Evolutionary conservation across 2,329 filamentous ascomycete genomes (phyloP).

Genomic region (Aspergillus cejpii): DNA sequence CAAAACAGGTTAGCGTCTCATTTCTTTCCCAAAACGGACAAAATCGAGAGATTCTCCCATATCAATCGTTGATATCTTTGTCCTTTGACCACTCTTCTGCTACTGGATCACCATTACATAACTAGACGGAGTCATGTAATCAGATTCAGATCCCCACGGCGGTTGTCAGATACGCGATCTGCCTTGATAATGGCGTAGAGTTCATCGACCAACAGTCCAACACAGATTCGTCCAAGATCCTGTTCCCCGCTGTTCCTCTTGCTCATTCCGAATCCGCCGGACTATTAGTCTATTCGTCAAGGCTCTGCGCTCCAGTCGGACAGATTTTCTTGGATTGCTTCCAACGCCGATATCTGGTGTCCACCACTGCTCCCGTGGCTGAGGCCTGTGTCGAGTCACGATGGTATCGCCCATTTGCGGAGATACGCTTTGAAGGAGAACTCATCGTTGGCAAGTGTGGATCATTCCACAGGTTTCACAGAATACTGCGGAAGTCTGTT

Average conservation of each 20-base stretch:
- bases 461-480: conserved; percentile 57
- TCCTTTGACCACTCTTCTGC: too few species aligned
- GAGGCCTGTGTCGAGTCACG: conserved; percentile 45
- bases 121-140: neutral
- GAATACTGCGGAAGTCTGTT: conserved; percentile 40
- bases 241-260: conserved; percentile 33
- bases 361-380: conserved; percentile 48
- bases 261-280: too few species aligned
- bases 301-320: conserved; percentile 36
- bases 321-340: conserved; percentile 55
- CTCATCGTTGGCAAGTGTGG: conserved; percentile 54
- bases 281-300: conserved; percentile 41
- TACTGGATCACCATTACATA: too few species aligned
- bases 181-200: conserved; percentile 20
- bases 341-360: conserved; percentile 39
- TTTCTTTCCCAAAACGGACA: neutral
- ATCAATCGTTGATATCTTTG: too few species aligned
- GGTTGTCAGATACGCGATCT: conserved; percentile 22
- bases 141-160: conserved; percentile 9
- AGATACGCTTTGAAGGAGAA: conserved; percentile 61
- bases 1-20: neutral
- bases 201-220: conserved; percentile 19
- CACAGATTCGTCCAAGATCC: conserved; percentile 6
- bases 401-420: conserved; percentile 53
- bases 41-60: too few species aligned